These are phyloP conservation scores for Neonectria ditissima DNA, from an alignment of 2,329 filamentous ascomycete species.

Conservation along the genomic window DNA sequence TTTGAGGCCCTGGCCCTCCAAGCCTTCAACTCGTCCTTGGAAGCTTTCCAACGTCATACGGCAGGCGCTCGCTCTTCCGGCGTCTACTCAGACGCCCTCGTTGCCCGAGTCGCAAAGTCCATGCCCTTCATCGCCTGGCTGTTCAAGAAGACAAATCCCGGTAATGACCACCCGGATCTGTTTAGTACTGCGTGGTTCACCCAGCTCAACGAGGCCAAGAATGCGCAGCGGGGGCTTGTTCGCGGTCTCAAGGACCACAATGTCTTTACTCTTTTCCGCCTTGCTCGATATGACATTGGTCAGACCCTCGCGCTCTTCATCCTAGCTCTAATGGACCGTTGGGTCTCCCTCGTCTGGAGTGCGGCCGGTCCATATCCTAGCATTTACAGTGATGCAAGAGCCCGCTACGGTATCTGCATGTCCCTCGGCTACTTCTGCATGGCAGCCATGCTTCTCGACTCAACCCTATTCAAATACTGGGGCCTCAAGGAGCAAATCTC, in stretches of 20 bases:
- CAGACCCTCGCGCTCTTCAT: constrained; percentile 34
- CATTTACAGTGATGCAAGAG: constrained; percentile 32
- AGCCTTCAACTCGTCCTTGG: constrained; percentile 14
- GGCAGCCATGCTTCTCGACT: constrained; percentile 31
- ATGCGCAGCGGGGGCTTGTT: constrained; percentile 23
- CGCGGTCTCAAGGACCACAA: constrained; percentile 34
- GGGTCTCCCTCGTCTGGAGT: constrained; percentile 35
- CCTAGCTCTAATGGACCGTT: constrained; percentile 34
- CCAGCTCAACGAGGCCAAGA: constrained; percentile 26
- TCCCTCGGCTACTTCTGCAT: constrained; percentile 33
- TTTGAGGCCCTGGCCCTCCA: constrained; percentile 7
- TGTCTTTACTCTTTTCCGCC: constrained; percentile 29
- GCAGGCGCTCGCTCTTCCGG: constrained; percentile 8
- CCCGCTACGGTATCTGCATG: constrained; percentile 32
- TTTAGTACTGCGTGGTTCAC: constrained; percentile 38
- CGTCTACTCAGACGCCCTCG: constrained; percentile 22
- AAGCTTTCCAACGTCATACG: constrained; percentile 15
- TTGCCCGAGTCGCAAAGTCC: constrained; percentile 25
- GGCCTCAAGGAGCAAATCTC: constrained; percentile 27
- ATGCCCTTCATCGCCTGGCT: constrained; percentile 34
- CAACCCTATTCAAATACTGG: constrained; percentile 35
- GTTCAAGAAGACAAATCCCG: constrained; percentile 26
- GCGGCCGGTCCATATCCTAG: constrained; percentile 31
- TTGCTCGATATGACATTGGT: constrained; percentile 32
- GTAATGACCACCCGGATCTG: constrained; percentile 3